Conservation (phyloP, 768 basidiomycete species). For the Fistulinella prunicolor region DNA sequence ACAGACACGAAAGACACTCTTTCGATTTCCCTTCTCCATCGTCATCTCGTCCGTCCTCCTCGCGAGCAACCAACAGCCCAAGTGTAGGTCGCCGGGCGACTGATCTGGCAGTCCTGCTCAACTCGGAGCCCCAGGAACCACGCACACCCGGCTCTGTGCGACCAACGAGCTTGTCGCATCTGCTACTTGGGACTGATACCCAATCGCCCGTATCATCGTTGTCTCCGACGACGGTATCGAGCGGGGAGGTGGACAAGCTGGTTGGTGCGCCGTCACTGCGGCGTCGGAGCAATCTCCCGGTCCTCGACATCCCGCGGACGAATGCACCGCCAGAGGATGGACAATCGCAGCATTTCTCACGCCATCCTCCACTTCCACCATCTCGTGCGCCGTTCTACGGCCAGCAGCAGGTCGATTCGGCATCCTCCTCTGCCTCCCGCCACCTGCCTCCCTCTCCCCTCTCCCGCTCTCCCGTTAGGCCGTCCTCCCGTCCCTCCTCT, state of each 20-base stretch:
- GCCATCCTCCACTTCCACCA: conserved; percentile 15
- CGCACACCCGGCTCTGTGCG: conserved; percentile 35
- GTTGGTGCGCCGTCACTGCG: conserved; percentile 24
- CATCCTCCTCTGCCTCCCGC: conserved; percentile 23
- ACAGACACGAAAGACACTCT: conserved; percentile 26
- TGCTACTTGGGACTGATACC: conserved; percentile 32
- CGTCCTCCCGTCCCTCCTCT: conserved; percentile 36
- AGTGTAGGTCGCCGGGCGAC: conserved; percentile 61
- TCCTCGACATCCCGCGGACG: conserved; percentile 34
- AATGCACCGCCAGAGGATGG: conserved; percentile 20
- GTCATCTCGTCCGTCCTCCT: conserved; percentile 35
- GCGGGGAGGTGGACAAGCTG: conserved; percentile 29
- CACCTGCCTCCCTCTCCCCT: conserved; percentile 28
- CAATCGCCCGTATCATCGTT: conserved; percentile 23
- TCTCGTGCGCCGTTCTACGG: conserved; percentile 22
- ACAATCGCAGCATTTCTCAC: conserved; percentile 26
- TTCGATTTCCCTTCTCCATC: conserved; percentile 37
- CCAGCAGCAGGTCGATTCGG: conserved; percentile 23
- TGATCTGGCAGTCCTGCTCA: conserved; percentile 74
- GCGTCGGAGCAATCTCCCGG: conserved; percentile 31
- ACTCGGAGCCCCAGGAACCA: conserved; percentile 49
- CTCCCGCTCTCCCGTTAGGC: conserved; percentile 25
- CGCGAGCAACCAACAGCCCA: conserved; percentile 41
- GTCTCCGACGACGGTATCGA: conserved; percentile 2
- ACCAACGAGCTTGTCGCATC: conserved; percentile 45